A percentile compares a stretch with the other conserved stretches of the same genome.
Evolutionary conservation across 1,139 yeast genomes (phyloP).

Genomic region (Hyphopichia khmerensis): DNA sequence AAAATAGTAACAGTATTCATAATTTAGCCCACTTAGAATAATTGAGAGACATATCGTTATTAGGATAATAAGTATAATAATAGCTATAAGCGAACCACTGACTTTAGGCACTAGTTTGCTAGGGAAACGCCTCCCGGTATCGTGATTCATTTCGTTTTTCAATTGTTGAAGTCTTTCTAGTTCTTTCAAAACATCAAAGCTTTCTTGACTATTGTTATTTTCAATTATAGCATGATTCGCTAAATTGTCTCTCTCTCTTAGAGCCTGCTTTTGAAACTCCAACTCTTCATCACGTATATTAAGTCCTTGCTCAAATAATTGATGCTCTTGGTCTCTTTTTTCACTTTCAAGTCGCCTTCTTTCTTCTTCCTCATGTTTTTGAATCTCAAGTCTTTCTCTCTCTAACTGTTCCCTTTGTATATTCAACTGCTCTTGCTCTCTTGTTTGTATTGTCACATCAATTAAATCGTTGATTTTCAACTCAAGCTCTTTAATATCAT

Average conservation of each 20-base stretch:
- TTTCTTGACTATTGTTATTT: neutral
- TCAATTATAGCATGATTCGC: neutral
- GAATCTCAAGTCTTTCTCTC: neutral
- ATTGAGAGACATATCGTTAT: slow-evolving; percentile 17
- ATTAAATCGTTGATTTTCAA: neutral
- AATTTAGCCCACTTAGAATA: slow-evolving; percentile 28
- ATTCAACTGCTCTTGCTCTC: neutral
- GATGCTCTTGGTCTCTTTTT: neutral
- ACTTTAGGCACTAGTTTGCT: neutral
- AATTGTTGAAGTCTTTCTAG: slow-evolving; percentile 6
- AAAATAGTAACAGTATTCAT: slow-evolving; percentile 39
- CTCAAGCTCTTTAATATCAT: slow-evolving; percentile 2
- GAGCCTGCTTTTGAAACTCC: neutral
- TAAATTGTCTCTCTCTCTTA: neutral
- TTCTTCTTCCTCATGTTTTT: neutral
- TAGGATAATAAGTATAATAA: slow-evolving; percentile 11
- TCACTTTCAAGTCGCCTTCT: neutral
- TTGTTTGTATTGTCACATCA: neutral
- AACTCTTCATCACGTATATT: neutral
- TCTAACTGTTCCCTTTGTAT: neutral
- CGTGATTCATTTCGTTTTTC: slow-evolving; percentile 4
- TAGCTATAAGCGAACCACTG: slow-evolving; percentile 3
- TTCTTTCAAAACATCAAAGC: slow-evolving; percentile 3
- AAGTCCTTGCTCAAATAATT: neutral
- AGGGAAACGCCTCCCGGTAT: slow-evolving; percentile 5